Conservation (phyloP, 148 eudicot species). For the Fallopia convolvulus region DNA sequence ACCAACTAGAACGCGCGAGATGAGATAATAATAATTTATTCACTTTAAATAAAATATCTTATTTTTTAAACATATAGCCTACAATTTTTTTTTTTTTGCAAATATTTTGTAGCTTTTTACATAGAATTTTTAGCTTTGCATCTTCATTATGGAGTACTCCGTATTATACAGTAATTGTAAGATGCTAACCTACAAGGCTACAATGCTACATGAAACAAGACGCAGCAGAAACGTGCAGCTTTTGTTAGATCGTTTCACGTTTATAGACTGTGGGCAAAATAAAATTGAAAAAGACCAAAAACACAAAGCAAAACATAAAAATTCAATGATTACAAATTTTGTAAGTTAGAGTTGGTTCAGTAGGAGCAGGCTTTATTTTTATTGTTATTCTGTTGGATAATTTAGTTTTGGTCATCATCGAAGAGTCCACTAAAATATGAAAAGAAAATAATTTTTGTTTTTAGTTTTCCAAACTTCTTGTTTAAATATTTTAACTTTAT, state of each 20-base stretch:
- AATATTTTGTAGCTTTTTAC: too few species aligned
- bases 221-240: background rate
- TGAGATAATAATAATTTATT: too few species aligned
- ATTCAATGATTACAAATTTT: background rate
- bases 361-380: background rate
- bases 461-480: too few species aligned
- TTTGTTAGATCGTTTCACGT: constrained; percentile 2
- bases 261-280: background rate
- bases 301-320: background rate
- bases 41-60: too few species aligned
- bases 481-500: too few species aligned
- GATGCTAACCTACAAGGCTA: background rate
- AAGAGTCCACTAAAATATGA: background rate
- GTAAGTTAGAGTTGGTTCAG: constrained; percentile 3
- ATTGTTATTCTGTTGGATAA: background rate
- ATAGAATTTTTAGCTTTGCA: too few species aligned
- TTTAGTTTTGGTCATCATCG: background rate
- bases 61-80: too few species aligned
- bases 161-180: background rate
- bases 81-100: too few species aligned
- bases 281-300: background rate
- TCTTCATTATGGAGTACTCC: background rate
- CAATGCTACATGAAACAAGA: background rate
- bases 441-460: too few species aligned
- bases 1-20: too few species aligned